Evolutionary conservation across 2,329 filamentous ascomycete genomes (phyloP), one percentile per base, ranked within the genome.

Genomic region (Orbilia blumenaviensis): DNA sequence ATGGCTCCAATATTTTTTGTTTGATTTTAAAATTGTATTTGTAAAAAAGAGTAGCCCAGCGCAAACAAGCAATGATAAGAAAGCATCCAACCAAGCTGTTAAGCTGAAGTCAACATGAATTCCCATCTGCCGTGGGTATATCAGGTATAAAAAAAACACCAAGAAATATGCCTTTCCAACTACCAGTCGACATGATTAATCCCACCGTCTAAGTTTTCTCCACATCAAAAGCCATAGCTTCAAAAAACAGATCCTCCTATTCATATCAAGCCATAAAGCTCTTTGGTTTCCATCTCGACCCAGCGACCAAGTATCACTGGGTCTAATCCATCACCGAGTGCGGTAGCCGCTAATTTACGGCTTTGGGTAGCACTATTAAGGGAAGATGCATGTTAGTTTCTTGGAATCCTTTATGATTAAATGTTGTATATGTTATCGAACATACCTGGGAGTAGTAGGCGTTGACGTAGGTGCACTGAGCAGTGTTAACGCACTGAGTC

Each of bases 401-500:
- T 3, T 27, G 7, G 1, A 34, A 9, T 7, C 12, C 12, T 8
- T 14, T 36, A 9, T 21, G n/a, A 34, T 54, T 32, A 23, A 32
- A 4, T 18, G 25, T 16, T 52, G n/a, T n/a, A n/a, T n/a, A n/a
- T 34, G 14, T 2, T 8, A n/a, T 36, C 7, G 18, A 29, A 9
- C 58, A 2, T 66, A 76, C 72, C 72, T 76, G 72, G 18, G 56
- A 68, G 64, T 69, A 76, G 64, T 76, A 76, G 16, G 34, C 44
- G 50, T 76, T 76, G 58, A 58, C 29, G 25, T 32, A 58, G 14
- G 36, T 60, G 64, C 72, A 76, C 34, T 21, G 42, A 36, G 48
- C 56, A 8, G 27, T 58, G n/a, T 21, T 25, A 10, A 41, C 50
- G 50, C 64, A 69, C 8, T 25, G 1, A 0, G 16, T 66, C 1